Evolutionary conservation across 805 yeast genomes (phyloP), one percentile per base, ranked within the genome.

Genomic region (Saturnispora sanitii): DNA sequence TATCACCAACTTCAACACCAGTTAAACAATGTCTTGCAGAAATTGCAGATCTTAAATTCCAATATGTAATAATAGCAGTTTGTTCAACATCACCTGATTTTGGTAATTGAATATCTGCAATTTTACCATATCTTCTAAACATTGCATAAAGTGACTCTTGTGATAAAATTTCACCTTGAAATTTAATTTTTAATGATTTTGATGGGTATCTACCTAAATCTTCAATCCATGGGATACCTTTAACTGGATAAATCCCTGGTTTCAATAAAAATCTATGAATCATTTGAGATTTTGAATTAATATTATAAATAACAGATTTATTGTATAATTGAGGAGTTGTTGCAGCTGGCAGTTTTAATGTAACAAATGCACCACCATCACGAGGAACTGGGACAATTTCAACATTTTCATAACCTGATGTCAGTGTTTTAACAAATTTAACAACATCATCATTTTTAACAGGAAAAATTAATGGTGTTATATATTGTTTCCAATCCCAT

Each of bases 151-250:
- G 57, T 44, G 70, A 71, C 58, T 88, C 96, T 47, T 86, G 94
- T 0, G 82, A 71, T 44, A 90, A 61, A 5, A 77, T 68, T 0
- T 77, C 76, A 1, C 96, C 96, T 48, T 81, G 86, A 55, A 81
- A 88, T 21, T 70, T 67, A 4, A 90, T 77, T 41, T 73, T 71
- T 19, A 92, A 60, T 12, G 67, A 66, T 7, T 69, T 61, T 40
- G 81, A 76, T 7, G 95, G 94, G 48, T 70, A 73, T 46, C 96
- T 64, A 50, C 84, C 73, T 57, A 92, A 66, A 56, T 92, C 98
- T 62, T 90, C 97, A 45, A 92, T 82, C 96, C 96, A 90, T 0
- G 99, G 98, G 2, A 73, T 67, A 46, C 99, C 99, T 50, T 82
- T 79, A 1, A 92, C 96, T 1, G 82, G 78, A 53, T 69, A 79